Base-by-base conservation (phyloP, 2,329 filamentous ascomycete genomes). In the Sporothrix luriei region DNA sequence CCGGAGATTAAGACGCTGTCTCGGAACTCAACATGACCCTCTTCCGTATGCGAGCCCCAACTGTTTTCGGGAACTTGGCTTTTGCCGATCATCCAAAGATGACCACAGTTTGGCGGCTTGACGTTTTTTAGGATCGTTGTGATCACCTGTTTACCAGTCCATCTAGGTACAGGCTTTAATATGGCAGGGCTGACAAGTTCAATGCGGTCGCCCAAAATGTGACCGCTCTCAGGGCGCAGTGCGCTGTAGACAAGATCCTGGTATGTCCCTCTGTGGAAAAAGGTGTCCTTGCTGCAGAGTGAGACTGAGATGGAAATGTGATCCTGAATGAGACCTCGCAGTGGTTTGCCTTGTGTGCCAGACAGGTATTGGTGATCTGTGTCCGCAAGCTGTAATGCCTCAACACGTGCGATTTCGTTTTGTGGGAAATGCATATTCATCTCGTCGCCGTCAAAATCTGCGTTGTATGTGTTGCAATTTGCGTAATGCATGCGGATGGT, bases 351-450 rank as follows among this genome's bases (percentile, higher is more conserved):
- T 19, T 93, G 92, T 3, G 95, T 99, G 24, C 91, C 92, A 46
- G 94, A 97, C 48, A 99, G 86, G 78, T 99, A 99, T 76, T 99
- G 95, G 77, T 97, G 94, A 78, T 99, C 94, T 2, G 95, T 97
- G 78, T 98, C 94, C 49, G 95, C 95, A 75, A 99, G 90, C 74
- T 93, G 92, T 74, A 97, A 86, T 1, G 95, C 95, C 81, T 99
- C 95, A 2, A 94, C 92, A 74, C 95, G 87, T 19, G 95, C 95
- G 73, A 98, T 85, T 78, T 98, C 96, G 75, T 97, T 98, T 76
- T 99, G 95, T 1, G 95, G 95, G 77, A 99, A 98, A 80, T 99
- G 95, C 94, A 99, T 96, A 79, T 99, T 99, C 95, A 99, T 99
- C 80, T 99, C 95, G 78, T 99, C 95, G 79, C 95, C 95, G 77